Conservation (phyloP, 257 asterid species). For the Agastache rugosa region DNA sequence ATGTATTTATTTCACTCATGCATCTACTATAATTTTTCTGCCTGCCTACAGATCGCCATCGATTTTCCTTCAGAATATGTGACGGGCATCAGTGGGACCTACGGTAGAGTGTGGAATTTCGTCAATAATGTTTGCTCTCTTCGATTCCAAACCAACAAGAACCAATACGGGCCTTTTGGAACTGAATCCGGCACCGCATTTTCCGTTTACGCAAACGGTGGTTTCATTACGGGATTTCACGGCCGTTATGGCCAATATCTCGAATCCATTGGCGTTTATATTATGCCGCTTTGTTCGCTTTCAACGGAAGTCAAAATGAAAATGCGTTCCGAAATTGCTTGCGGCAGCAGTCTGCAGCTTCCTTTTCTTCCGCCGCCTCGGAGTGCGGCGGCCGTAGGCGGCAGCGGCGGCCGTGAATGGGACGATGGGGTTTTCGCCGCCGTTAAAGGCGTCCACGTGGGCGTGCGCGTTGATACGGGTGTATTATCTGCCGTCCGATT, state of each 20-base stretch:
- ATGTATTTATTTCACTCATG: not conserved
- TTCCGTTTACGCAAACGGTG: not conserved
- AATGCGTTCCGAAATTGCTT: too few relatives aligned
- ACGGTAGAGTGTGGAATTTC: not conserved
- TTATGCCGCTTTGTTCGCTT: not conserved
- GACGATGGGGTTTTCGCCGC: slow-evolving; percentile 3
- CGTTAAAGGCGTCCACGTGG: not conserved
- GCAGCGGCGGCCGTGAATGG: slow-evolving; percentile 2
- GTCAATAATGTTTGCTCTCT: not conserved
- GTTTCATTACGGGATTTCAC: not conserved
- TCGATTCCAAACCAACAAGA: not conserved
- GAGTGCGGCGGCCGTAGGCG: not conserved
- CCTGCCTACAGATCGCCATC: not conserved
- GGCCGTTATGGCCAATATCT: not conserved
- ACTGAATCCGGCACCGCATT: not conserved
- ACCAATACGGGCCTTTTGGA: not conserved
- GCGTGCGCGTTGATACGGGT: not conserved
- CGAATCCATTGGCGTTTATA: not conserved
- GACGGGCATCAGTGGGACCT: slow-evolving; percentile 20
- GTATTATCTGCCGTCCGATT: not conserved
- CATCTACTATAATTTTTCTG: too few relatives aligned
- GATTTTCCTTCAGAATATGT: slow-evolving; percentile 20
- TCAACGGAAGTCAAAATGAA: not conserved
- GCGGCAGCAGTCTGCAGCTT: not conserved
- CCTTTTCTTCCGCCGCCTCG: not conserved